Evolutionary conservation across 1,284 basidiomycete genomes (phyloP).

Genomic region (Rhodotorula sp.): DNA sequence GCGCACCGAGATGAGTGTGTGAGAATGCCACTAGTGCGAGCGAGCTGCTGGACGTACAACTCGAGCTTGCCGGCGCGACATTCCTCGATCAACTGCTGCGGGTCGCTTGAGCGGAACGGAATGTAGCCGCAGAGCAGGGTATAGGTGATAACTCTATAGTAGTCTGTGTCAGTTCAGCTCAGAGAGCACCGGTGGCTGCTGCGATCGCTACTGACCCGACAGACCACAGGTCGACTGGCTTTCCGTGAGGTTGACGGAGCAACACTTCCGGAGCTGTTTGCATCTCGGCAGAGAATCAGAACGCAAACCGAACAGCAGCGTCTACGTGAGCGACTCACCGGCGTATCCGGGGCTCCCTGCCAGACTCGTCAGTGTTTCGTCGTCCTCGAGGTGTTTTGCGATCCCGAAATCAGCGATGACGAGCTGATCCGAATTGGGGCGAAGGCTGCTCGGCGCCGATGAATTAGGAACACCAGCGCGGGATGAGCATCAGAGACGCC

Average conservation of each 20-base stretch:
- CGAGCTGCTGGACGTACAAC: slow-evolving; percentile 54
- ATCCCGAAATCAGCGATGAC: slow-evolving; percentile 98
- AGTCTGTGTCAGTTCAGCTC: not conserved
- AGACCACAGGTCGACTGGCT: slow-evolving; percentile 90
- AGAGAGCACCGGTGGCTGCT: too few relatives aligned
- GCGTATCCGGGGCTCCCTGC: slow-evolving; percentile 93
- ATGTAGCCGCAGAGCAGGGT: slow-evolving; percentile 73
- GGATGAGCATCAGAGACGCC: not conserved
- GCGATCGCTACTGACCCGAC: slow-evolving; percentile 63
- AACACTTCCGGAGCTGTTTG: slow-evolving; percentile 66
- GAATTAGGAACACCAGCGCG: not conserved
- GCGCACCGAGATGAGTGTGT: too few relatives aligned
- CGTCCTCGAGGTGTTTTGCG: slow-evolving; percentile 78
- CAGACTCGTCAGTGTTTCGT: slow-evolving; percentile 73
- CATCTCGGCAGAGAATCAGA: not conserved
- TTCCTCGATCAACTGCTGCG: slow-evolving; percentile 72
- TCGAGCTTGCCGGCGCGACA: slow-evolving; percentile 77
- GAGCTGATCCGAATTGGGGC: slow-evolving; percentile 58
- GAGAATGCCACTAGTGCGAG: too few relatives aligned
- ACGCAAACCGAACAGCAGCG: too few relatives aligned
- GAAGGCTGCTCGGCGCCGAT: slow-evolving; percentile 58
- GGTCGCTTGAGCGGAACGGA: slow-evolving; percentile 84
- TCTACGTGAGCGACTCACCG: slow-evolving; percentile 46
- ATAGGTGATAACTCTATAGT: slow-evolving; percentile 84
- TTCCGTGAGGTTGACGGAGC: slow-evolving; percentile 76